phyloP scores from a whole-genome alignment of 495 filamentous ascomycete genomes.

The Tuber brumale region DNA sequence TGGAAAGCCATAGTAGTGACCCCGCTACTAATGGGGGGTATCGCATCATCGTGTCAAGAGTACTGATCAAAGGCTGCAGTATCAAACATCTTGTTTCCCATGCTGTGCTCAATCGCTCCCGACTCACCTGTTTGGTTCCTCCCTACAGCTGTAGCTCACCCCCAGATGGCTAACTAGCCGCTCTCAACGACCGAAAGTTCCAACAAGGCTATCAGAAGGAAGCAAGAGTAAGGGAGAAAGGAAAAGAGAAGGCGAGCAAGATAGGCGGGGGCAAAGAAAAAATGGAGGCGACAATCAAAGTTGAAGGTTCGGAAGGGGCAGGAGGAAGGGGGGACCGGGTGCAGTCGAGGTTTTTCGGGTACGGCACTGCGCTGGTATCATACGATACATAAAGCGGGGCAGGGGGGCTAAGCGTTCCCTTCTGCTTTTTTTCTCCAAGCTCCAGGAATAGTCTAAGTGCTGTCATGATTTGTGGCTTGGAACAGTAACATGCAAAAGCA shows the following conservation, averaged over 20 bases:
- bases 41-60: neutral
- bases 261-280: neutral
- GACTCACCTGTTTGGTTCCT: neutral
- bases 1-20: neutral
- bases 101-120: neutral
- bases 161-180: neutral
- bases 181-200: neutral
- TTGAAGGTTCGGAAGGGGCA: neutral
- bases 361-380: neutral
- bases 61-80: neutral
- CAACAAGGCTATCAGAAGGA: neutral
- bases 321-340: neutral
- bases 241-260: neutral
- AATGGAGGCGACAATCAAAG: neutral
- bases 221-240: neutral
- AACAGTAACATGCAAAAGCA: neutral
- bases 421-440: neutral
- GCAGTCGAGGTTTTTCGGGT: neutral
- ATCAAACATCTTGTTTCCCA: neutral
- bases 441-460: neutral
- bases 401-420: neutral
- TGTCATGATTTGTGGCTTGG: neutral
- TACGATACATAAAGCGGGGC: neutral
- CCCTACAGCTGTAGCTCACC: neutral
- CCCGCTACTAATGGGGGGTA: neutral